phyloP scores from a whole-genome alignment of 2,329 filamentous ascomycete species.

The Hawksworthiomyces lignivorus region DNA sequence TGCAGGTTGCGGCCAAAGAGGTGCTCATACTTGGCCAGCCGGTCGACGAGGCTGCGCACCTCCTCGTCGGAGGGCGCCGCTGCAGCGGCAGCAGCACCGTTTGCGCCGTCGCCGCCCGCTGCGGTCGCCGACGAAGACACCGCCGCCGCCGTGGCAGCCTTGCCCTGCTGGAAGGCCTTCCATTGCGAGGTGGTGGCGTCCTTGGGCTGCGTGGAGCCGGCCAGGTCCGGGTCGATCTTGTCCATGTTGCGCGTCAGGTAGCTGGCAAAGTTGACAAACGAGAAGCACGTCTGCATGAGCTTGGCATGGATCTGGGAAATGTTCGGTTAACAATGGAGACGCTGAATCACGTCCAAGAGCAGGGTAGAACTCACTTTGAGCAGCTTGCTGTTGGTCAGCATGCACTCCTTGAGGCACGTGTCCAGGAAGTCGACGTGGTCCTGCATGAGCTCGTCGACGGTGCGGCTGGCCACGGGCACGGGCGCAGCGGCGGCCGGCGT shows the following conservation, averaged over 20 bases:
- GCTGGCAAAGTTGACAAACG: conserved; percentile 86
- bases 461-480: conserved; percentile 41
- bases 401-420: conserved; percentile 96
- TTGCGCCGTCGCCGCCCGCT: conserved; percentile 18
- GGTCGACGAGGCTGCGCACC: conserved; percentile 59
- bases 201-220: conserved; percentile 45
- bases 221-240: conserved; percentile 73
- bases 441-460: conserved; percentile 97
- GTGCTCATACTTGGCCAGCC: conserved; percentile 82
- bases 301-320: conserved; percentile 83
- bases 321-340: background rate
- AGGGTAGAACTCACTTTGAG: conserved; percentile 57
- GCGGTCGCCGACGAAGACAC: conserved; percentile 19
- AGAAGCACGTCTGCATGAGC: conserved; percentile 88
- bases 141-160: conserved; percentile 34
- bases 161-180: conserved; percentile 44
- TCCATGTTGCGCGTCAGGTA: conserved; percentile 80
- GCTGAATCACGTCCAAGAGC: background rate
- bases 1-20: conserved; percentile 90
- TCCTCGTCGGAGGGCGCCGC: conserved; percentile 27
- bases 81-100: conserved; percentile 33
- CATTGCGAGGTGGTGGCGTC: conserved; percentile 56
- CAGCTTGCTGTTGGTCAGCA: conserved; percentile 94
- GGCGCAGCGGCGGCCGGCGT: background rate
- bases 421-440: conserved; percentile 98